Evolutionary conservation across 1,139 yeast species (phyloP), one percentile per base, ranked within the genome.

Genomic region (Wickerhamiella infanticola): DNA sequence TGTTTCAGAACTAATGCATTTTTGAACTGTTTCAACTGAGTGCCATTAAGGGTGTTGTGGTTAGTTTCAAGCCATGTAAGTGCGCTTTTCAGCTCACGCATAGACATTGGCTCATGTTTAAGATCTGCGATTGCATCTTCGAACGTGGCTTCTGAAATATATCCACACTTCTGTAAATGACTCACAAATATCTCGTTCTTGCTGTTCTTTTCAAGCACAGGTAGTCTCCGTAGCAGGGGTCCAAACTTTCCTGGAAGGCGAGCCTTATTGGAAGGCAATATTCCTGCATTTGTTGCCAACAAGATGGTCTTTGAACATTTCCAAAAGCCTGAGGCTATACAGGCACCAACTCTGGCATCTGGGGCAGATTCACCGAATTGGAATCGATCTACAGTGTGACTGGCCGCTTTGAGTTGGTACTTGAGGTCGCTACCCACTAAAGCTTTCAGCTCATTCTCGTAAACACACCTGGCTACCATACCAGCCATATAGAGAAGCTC

Each of bases 401-500:
- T 27, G 2, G 52, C 53, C 3, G 44, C 47, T 3, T 44, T 44
- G 5, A 38, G 42, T 4, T 40, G 44, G 7, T 40, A 37, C 3
- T 37, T 43, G 24, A 43, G 39, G 31, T 39, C 41, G 9, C 5
- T 45, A 3, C 27, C 6, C n/a, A 7, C 6, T 3, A 40, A 25
- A 3, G 39, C 38, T 18, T 45, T 24, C 50, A 66, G 58, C 51
- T 66, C 70, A 35, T 53, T 45, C 43, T 65, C 69, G 43, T 62
- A 66, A 2, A 64, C 60, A 9, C 62, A 59, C 7, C 70, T 54
- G 6, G 64, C 53, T 39, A 67, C 49, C 5, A 64, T 54, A 3
- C 70, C 70, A 8, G 66, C 63, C 58, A 63, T 60, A 42, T 58
- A 61, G 11, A 66, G 58, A 59, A 66, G 59, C 45, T 66, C 64